phyloP scores from a whole-genome alignment of 2,329 filamentous ascomycete genomes.

The Monilinia vaccinii-corymbosi region DNA sequence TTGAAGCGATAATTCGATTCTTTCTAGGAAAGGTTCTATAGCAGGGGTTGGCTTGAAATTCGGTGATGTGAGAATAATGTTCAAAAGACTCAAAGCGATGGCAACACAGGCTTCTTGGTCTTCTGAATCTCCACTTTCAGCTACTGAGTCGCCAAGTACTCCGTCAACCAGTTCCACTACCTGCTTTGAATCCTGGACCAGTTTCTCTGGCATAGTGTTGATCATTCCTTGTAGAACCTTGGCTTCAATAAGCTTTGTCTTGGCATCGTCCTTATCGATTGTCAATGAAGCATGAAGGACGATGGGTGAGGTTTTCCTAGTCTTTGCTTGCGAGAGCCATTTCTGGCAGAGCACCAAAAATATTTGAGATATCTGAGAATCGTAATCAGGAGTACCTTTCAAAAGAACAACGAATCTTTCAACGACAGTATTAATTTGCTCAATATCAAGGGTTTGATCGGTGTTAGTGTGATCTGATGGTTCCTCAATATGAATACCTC shows the following conservation, averaged over 20 bases:
- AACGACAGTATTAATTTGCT: constrained; percentile 34
- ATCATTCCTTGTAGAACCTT: constrained; percentile 59
- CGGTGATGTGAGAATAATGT: constrained; percentile 48
- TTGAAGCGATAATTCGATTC: constrained; percentile 41
- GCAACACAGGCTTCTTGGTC: constrained; percentile 39
- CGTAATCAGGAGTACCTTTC: constrained; percentile 29
- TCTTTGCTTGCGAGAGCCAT: constrained; percentile 40
- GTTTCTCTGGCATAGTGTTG: constrained; percentile 50
- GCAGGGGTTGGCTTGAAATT: constrained; percentile 43
- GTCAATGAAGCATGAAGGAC: constrained; percentile 29
- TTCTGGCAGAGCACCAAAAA: constrained; percentile 51
- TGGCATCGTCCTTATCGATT: constrained; percentile 33
- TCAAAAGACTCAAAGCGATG: constrained; percentile 51
- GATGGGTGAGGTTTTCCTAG: constrained; percentile 1
- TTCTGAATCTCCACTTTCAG: constrained; percentile 31
- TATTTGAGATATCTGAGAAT: constrained; percentile 43
- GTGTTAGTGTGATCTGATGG: constrained; percentile 5
- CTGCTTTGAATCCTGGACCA: constrained; percentile 55
- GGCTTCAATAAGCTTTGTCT: constrained; percentile 45
- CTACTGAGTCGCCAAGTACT: constrained; percentile 36
- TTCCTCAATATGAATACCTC: constrained; percentile 40
- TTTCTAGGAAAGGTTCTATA: constrained; percentile 31
- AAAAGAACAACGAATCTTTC: constrained; percentile 42
- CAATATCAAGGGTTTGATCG: constrained; percentile 11
- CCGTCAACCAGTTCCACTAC: constrained; percentile 55